Evolutionary conservation across 1,284 basidiomycete genomes (phyloP), one percentile per base, ranked within the genome.

Genomic region (Trichosporon inkin): DNA sequence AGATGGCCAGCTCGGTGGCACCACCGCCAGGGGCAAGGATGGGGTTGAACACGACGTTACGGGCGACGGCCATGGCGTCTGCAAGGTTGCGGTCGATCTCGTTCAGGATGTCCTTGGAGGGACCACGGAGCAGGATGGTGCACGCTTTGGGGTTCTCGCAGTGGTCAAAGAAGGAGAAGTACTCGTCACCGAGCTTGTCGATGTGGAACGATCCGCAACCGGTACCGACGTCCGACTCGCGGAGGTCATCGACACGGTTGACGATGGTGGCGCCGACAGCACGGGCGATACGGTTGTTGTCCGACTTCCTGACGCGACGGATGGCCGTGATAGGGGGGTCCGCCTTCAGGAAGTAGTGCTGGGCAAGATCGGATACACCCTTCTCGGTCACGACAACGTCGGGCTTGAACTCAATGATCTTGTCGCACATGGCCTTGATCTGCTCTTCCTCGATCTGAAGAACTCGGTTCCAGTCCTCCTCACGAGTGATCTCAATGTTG

Each of bases 161-260:
- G 75, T 92, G 86, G 37, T 90, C 92, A 58, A 98, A 83, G 86
- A 97, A 98, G 41, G 94, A 90, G 76, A 97, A 99, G 82, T 98
- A 96, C 88, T 98, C 95, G 79, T 99, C 95, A 28, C 95, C 95
- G 19, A 99, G 88, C 80, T 99, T 98, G 77, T 97, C 92, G 63
- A 98, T 86, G 78, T 96, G 82, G 84, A 99, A 99, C 6, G 96
- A 82, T 10, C 96, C 95, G 72, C 95, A 99, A 61, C 87, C 81
- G 0, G 92, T 95, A 16, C 95, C 96, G 57, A 99, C 83, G 73
- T 99, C 95, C 4, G 85, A 80, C 64, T 95, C 94, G 22, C 93
- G 85, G 24, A 99, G 82, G 77, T 99, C 95, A 72, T 99, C 96
- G 47, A 96, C 84, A 24, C 95, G 86, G 81, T 99, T 98, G 66